Conservation (phyloP, 441 rosid species). For the Jatropha podagrica region DNA sequence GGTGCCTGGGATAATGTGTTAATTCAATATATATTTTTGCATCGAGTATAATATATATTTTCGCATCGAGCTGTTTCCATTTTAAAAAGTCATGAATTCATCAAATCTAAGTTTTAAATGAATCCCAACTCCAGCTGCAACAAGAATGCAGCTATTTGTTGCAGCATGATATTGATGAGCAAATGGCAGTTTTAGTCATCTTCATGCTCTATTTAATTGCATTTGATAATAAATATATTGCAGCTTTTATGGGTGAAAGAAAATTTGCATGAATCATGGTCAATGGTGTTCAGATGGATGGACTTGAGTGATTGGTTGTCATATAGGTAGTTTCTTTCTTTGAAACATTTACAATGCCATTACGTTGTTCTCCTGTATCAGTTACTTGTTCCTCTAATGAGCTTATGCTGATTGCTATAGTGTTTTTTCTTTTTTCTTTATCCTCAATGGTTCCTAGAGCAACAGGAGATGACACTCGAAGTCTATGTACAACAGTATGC, state of each 20-base stretch:
- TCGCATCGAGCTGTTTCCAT: too few species aligned
- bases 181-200: neutral
- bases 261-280: slow-evolving; percentile 90
- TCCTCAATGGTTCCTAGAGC: slow-evolving; percentile 48
- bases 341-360: slow-evolving; percentile 6
- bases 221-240: slow-evolving; percentile 23
- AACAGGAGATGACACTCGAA: slow-evolving; percentile 92
- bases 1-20: slow-evolving; percentile 11
- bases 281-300: slow-evolving; percentile 95
- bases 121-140: neutral
- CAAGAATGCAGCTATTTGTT: neutral
- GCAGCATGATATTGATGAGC: neutral
- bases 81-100: neutral
- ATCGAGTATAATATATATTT: too few species aligned
- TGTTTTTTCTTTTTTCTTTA: slow-evolving; percentile 6
- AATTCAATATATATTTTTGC: neutral
- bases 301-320: slow-evolving; percentile 98
- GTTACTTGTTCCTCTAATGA: slow-evolving; percentile 10
- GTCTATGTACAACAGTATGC: slow-evolving; percentile 96
- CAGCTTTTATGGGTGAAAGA: slow-evolving; percentile 99
- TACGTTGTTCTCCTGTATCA: slow-evolving; percentile 1
- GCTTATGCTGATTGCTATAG: slow-evolving; percentile 18
- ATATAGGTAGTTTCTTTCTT: slow-evolving; percentile 49
- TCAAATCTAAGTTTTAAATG: neutral
- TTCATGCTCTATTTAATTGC: neutral